Base-by-base conservation (phyloP, 108 stramenopile species). In the Chaetoceros muelleri region DNA sequence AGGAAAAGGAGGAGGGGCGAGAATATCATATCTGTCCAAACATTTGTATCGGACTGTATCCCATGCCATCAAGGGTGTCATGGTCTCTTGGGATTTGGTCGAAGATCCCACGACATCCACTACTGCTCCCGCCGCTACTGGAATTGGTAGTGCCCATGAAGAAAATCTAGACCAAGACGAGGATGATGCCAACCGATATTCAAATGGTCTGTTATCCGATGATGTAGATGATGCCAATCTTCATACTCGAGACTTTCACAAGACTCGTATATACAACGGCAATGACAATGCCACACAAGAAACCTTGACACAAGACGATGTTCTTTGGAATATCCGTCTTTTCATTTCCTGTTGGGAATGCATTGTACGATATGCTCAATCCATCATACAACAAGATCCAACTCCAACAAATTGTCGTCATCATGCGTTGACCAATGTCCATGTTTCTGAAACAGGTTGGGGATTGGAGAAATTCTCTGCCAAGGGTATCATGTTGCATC, bases 311-410 rank as follows among this genome's bases (percentile, higher is more conserved):
- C 24, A 49, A 17, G 30, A 56, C 3, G 70, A 71, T 28, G 22
- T 65, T 65, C 60, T 47, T 30, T 50, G 13, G 60, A 62, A 34
- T 70, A 63, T 57, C 62, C 69, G 1, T 22, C n/a, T 46, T 26
- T 70, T 47, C 18, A 54, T 55, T 48, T 49, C 24, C 0, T 69
- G 7, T 62, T 40, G 13, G 5, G 13, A 40, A 40, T 40, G 5
- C 8, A 40, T 40, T 40, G 8, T 40, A 10, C 5, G 34, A 10
- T 13, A 40, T 40, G 34, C 13, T 5, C 8, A 40, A 40, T 5
- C 34, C 5, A 13, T 40, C 34, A 40, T 40, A 40, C 8, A 40
- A 5, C 8, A 40, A 5, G 34, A 40, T 40, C 8, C 8, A 40
- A 5, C 13, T 10, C 5, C 34, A 40, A 40, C 34, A 5, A 40